Evolutionary conservation across 1,284 basidiomycete species (phyloP).

Genomic region (Ustilago cynodontis): DNA sequence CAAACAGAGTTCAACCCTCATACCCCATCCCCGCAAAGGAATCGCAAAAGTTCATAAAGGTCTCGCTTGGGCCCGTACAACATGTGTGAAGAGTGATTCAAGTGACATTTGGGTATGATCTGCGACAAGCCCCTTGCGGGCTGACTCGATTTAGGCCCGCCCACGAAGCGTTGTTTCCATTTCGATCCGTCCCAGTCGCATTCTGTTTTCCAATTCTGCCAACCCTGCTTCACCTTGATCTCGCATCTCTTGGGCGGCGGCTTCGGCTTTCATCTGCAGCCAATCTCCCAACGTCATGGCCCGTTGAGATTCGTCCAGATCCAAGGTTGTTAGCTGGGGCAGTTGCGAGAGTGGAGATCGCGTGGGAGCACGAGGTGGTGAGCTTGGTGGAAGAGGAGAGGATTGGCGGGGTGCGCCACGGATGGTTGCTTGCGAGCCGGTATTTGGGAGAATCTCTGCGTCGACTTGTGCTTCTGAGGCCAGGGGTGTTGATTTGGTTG

Average conservation of each 20-base stretch:
- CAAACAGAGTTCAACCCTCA: too few relatives aligned
- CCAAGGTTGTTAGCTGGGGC: slow-evolving; percentile 18
- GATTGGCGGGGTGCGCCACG: slow-evolving; percentile 27
- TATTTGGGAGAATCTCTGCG: slow-evolving; percentile 10
- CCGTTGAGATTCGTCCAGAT: slow-evolving; percentile 30
- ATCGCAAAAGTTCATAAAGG: too few relatives aligned
- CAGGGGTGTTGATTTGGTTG: slow-evolving; percentile 10
- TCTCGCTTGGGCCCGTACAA: too few relatives aligned
- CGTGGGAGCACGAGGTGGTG: neutral
- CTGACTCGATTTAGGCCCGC: neutral
- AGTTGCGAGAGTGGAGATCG: slow-evolving; percentile 28
- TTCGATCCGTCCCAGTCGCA: slow-evolving; percentile 11
- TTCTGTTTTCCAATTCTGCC: slow-evolving; percentile 29
- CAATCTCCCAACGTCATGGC: slow-evolving; percentile 48
- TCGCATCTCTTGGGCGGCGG: slow-evolving; percentile 46
- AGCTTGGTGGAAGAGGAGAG: slow-evolving; percentile 4
- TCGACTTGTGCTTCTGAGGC: slow-evolving; percentile 12
- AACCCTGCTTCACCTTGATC: slow-evolving; percentile 28
- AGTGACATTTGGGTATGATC: too few relatives aligned
- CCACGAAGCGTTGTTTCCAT: slow-evolving; percentile 34
- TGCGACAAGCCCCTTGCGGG: too few relatives aligned
- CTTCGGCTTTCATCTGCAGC: slow-evolving; percentile 43
- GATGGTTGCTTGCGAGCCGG: slow-evolving; percentile 38
- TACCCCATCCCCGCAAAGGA: too few relatives aligned
- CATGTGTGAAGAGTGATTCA: too few relatives aligned